phyloP scores from a whole-genome alignment of 2,329 filamentous ascomycete species.

The Colletotrichum euphorbiae region DNA sequence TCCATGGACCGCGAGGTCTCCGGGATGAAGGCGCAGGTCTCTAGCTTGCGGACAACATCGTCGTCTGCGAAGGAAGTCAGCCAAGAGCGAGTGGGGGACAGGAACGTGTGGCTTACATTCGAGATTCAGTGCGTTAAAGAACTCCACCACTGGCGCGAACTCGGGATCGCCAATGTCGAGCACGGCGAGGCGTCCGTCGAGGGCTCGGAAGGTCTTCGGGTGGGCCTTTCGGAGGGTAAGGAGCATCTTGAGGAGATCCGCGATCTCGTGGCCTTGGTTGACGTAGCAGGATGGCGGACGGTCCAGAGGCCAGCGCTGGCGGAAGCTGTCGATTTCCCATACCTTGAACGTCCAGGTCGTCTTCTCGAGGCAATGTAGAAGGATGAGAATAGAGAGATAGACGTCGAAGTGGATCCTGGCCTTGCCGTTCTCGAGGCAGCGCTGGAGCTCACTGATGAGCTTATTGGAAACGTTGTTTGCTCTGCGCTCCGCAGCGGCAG shows the following conservation, averaged over 20 bases:
- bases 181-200: constrained; percentile 60
- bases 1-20: constrained; percentile 62
- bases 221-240: constrained; percentile 70
- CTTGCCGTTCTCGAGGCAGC: constrained; percentile 70
- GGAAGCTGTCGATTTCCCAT: constrained; percentile 72
- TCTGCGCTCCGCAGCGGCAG: constrained; percentile 73
- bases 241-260: constrained; percentile 70
- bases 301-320: constrained; percentile 71
- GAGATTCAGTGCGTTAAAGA: constrained; percentile 67
- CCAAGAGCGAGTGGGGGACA: background rate
- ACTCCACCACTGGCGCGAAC: constrained; percentile 52
- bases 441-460: constrained; percentile 70
- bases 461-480: constrained; percentile 69
- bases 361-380: constrained; percentile 75
- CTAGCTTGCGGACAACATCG: constrained; percentile 47
- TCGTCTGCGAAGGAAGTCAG: constrained; percentile 36
- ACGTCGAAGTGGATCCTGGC: constrained; percentile 69
- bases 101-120: constrained; percentile 61
- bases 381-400: constrained; percentile 71
- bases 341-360: constrained; percentile 76
- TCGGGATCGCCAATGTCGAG: constrained; percentile 60
- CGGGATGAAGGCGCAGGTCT: constrained; percentile 40
- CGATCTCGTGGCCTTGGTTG: constrained; percentile 69
- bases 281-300: constrained; percentile 66
- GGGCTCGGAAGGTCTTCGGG: constrained; percentile 61